Evolutionary conservation across 1,284 basidiomycete species (phyloP).

Genomic region (Mycena sp.): DNA sequence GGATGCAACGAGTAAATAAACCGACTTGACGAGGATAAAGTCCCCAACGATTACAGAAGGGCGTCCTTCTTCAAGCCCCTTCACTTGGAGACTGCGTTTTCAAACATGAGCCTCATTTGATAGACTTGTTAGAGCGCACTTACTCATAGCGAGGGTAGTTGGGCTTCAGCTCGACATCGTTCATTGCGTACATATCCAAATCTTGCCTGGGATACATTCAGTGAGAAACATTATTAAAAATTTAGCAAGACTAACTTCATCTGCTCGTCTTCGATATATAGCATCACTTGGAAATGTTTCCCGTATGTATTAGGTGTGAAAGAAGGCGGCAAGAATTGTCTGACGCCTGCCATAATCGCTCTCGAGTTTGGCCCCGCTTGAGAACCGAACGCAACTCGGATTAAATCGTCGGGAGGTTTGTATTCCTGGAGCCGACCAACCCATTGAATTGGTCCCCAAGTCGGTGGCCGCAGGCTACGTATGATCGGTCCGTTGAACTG

Average conservation of each 20-base stretch:
- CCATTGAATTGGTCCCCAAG: slow-evolving; percentile 45
- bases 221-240: not conserved
- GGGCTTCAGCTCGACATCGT: slow-evolving; percentile 45
- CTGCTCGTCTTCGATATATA: slow-evolving; percentile 59
- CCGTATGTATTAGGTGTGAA: slow-evolving; percentile 50
- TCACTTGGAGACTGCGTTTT: slow-evolving; percentile 53
- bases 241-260: slow-evolving; percentile 45
- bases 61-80: slow-evolving; percentile 59
- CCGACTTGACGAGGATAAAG: slow-evolving; percentile 50
- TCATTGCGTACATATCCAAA: slow-evolving; percentile 53
- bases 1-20: not conserved
- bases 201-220: slow-evolving; percentile 48
- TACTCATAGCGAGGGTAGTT: slow-evolving; percentile 51
- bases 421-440: slow-evolving; percentile 38
- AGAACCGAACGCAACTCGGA: slow-evolving; percentile 41
- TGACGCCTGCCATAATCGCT: slow-evolving; percentile 37
- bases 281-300: slow-evolving; percentile 49
- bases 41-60: slow-evolving; percentile 63
- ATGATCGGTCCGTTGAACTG: slow-evolving; percentile 40
- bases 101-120: not conserved
- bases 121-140: slow-evolving; percentile 23
- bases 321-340: slow-evolving; percentile 43
- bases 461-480: slow-evolving; percentile 46
- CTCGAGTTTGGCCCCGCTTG: slow-evolving; percentile 22
- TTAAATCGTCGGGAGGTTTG: slow-evolving; percentile 38